These are phyloP conservation scores for Pyricularia pennisetigena DNA, from an alignment of 2,329 filamentous ascomycete species.

Conservation along the genomic window DNA sequence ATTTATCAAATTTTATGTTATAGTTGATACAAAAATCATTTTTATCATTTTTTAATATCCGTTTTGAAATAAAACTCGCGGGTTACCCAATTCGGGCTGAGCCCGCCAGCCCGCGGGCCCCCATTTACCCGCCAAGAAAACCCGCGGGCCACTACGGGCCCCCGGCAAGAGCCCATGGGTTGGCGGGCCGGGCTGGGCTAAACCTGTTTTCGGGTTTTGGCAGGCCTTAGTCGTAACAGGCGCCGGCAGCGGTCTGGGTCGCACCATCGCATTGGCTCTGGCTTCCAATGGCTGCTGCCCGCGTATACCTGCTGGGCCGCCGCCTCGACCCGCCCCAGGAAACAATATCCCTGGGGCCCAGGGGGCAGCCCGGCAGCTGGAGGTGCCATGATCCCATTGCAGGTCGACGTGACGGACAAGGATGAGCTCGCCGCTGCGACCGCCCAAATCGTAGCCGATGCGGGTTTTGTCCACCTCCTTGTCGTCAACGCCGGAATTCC, in stretches of 20 bases:
- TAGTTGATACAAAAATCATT: too few relatives aligned
- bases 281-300: slow-evolving; percentile 41
- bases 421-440: slow-evolving; percentile 46
- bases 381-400: slow-evolving; percentile 13
- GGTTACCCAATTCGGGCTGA: too few relatives aligned
- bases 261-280: slow-evolving; percentile 33
- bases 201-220: too few relatives aligned
- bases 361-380: slow-evolving; percentile 4
- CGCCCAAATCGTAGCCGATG: slow-evolving; percentile 36
- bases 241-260: slow-evolving; percentile 6
- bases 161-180: too few relatives aligned
- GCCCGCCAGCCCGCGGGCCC: too few relatives aligned
- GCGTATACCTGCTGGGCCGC: slow-evolving; percentile 40
- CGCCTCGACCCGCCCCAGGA: slow-evolving; percentile 30
- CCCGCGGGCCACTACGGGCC: too few relatives aligned
- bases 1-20: too few relatives aligned
- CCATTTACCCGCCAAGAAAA: too few relatives aligned
- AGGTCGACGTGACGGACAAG: slow-evolving; percentile 24
- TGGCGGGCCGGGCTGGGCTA: too few relatives aligned
- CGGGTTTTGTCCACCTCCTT: slow-evolving; percentile 47
- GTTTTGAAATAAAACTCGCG: too few relatives aligned
- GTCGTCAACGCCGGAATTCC: slow-evolving; percentile 43
- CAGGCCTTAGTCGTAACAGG: slow-evolving; percentile 11
- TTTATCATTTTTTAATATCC: too few relatives aligned
- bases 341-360: slow-evolving; percentile 15